phyloP scores from a whole-genome alignment of 2,329 filamentous ascomycete genomes.

The Claviceps sp. region DNA sequence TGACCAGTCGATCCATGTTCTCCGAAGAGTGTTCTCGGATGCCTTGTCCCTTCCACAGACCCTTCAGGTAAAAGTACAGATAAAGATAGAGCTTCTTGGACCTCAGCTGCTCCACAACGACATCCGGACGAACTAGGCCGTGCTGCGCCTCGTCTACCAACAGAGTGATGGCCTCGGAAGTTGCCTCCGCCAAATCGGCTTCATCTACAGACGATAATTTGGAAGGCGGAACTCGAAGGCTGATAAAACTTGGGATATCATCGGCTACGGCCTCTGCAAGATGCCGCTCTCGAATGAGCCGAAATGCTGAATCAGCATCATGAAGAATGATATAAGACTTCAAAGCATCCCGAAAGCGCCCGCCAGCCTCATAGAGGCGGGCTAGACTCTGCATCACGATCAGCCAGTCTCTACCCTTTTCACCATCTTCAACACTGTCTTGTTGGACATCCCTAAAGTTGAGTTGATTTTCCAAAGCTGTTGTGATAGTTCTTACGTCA shows the following conservation, averaged over 20 bases:
- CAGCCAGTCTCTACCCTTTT: constrained; percentile 69
- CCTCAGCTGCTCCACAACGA: constrained; percentile 68
- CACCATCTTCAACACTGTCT: constrained; percentile 61
- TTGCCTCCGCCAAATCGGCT: constrained; percentile 63
- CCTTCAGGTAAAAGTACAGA: constrained; percentile 82
- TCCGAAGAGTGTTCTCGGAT: constrained; percentile 40
- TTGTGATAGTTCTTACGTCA: constrained; percentile 61
- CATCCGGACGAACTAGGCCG: constrained; percentile 65
- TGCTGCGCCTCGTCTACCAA: constrained; percentile 86
- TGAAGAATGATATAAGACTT: constrained; percentile 82
- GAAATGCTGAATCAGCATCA: constrained; percentile 81
- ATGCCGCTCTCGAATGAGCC: constrained; percentile 73
- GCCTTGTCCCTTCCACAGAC: constrained; percentile 68
- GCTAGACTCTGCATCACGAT: constrained; percentile 80
- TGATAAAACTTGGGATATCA: constrained; percentile 79
- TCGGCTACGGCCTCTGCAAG: constrained; percentile 81
- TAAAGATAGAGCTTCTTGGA: constrained; percentile 56
- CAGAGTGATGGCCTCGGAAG: constrained; percentile 69
- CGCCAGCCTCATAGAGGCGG: constrained; percentile 69
- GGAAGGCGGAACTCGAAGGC: constrained; percentile 67
- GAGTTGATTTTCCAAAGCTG: constrained; percentile 70
- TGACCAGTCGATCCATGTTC: constrained; percentile 41
- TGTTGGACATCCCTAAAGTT: constrained; percentile 61
- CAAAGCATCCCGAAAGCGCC: constrained; percentile 70
- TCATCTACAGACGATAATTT: constrained; percentile 52